Evolutionary conservation across 169 alveolate species (phyloP).

Genomic region (Cryptosporidium canis): DNA sequence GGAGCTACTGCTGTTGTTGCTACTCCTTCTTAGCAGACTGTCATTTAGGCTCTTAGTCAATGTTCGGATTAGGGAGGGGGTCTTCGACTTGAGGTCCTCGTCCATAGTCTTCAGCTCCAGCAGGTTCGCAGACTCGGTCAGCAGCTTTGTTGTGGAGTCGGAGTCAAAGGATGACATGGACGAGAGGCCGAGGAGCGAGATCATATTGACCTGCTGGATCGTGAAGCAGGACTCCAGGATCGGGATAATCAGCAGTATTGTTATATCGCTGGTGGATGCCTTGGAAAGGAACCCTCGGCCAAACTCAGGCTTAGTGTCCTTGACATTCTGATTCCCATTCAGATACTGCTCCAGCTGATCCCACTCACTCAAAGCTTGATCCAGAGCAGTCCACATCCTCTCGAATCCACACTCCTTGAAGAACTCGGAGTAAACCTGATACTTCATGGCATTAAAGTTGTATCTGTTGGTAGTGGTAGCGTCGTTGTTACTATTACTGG

Average conservation of each 20-base stretch:
- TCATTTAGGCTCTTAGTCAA: conserved; percentile 19
- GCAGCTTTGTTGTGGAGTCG: conserved; percentile 18
- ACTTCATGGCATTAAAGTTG: neutral
- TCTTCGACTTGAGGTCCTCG: conserved; percentile 15
- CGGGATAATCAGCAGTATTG: conserved; percentile 55
- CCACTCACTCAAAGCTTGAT: conserved; percentile 57
- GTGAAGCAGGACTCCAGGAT: conserved; percentile 54
- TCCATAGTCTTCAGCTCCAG: conserved; percentile 65
- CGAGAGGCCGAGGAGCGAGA: conserved; percentile 39
- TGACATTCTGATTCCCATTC: neutral
- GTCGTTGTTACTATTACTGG: neutral
- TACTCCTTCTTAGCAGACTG: neutral
- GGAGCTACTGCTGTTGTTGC: neutral
- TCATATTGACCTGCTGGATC: conserved; percentile 45
- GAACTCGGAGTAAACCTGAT: conserved; percentile 52
- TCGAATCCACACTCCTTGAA: conserved; percentile 61
- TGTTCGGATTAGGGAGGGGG: conserved; percentile 49
- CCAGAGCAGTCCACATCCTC: conserved; percentile 23
- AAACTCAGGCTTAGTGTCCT: neutral
- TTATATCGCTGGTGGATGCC: neutral
- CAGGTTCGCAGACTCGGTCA: conserved; percentile 53
- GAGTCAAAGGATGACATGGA: conserved; percentile 53
- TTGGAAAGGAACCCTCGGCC: neutral
- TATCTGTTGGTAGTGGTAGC: neutral
- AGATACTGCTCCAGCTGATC: neutral